A percentile compares a stretch with the other conserved stretches of the same genome.
Conservation (phyloP, 306 rosid species). For the Benincasa hispida region DNA sequence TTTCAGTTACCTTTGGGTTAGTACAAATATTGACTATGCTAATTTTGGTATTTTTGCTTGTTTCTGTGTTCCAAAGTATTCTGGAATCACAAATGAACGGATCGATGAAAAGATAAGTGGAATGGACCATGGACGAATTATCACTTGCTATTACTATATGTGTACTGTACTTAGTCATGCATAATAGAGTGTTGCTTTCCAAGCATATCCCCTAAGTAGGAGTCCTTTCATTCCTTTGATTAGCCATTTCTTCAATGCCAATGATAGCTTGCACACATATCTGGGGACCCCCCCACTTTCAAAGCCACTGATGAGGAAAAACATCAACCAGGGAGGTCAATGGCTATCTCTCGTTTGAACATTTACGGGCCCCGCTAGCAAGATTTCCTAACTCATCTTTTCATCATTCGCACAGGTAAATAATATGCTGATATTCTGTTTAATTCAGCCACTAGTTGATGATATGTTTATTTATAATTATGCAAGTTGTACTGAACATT, state of each 20-base stretch:
- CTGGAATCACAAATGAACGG: conserved; percentile 7
- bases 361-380: conserved; percentile 47
- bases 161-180: conserved; percentile 27
- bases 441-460: background rate
- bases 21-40: background rate
- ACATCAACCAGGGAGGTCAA: conserved; percentile 21
- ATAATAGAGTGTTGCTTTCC: conserved; percentile 27
- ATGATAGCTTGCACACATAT: conserved; percentile 30
- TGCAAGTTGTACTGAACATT: conserved; percentile 15
- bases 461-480: conserved; percentile 14
- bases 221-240: conserved; percentile 36
- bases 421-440: conserved; percentile 18
- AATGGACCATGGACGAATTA: conserved; percentile 11
- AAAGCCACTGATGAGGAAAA: conserved; percentile 43
- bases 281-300: conserved; percentile 60
- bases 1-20: background rate
- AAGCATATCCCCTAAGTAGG: conserved; percentile 26
- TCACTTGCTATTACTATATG: conserved; percentile 19
- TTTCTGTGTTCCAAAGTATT: background rate
- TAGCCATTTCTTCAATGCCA: conserved; percentile 30
- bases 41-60: conserved; percentile 9
- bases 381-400: background rate
- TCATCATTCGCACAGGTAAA: conserved; percentile 27
- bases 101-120: conserved; percentile 18
- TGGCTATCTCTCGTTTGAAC: conserved; percentile 15